Conservation (phyloP, 179 eudicot genomes). For the Silene noctiflora region DNA sequence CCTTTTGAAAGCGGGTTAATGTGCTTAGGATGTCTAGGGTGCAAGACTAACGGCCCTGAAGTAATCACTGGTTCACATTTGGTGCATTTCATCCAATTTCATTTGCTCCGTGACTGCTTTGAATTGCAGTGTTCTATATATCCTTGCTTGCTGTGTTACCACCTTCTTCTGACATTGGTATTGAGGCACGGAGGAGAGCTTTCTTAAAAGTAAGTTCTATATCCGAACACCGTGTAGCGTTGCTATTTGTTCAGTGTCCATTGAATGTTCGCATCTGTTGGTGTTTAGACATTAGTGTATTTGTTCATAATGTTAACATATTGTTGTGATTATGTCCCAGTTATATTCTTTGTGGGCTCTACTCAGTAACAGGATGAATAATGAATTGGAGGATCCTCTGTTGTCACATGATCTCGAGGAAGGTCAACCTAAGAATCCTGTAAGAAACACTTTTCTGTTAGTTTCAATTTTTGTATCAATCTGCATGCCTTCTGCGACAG, state of each 20-base stretch:
- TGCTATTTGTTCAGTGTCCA: not conserved
- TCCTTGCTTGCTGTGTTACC: not conserved
- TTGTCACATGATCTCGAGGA: constrained; percentile 52
- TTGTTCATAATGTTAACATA: not conserved
- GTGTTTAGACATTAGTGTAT: not conserved
- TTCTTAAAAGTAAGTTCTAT: too few relatives aligned
- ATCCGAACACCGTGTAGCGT: not conserved
- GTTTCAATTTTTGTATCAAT: not conserved
- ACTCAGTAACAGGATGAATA: constrained; percentile 30
- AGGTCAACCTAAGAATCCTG: constrained; percentile 35
- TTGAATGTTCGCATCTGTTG: not conserved
- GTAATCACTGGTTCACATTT: not conserved
- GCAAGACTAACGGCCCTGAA: not conserved
- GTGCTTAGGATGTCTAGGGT: not conserved
- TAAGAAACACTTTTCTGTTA: constrained; percentile 30
- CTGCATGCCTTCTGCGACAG: not conserved
- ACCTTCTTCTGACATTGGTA: not conserved
- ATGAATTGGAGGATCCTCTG: constrained; percentile 60
- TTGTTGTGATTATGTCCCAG: not conserved
- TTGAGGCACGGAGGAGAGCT: too few relatives aligned
- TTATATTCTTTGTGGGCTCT: constrained; percentile 10
- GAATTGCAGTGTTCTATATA: not conserved
- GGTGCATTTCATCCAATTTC: not conserved
- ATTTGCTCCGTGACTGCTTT: not conserved
- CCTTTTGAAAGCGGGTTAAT: not conserved